Evolutionary conservation across 352 stramenopile genomes (phyloP), one percentile per base, ranked within the genome.

Genomic region (Phytophthora lateralis): DNA sequence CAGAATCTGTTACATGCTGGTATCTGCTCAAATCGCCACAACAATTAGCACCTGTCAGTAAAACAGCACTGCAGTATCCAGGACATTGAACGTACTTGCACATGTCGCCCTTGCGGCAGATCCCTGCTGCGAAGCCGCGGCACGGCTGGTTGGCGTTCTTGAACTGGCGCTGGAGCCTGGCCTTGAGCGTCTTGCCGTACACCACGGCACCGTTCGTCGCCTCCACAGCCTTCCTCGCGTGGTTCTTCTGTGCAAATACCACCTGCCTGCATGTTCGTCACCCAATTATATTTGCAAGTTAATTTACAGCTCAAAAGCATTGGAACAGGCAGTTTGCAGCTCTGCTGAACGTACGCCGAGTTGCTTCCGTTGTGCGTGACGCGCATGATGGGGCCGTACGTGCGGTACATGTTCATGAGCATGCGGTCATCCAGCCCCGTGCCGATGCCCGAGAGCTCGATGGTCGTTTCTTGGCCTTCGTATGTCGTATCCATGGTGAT

Each of bases 81-180:
- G 0, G 15, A 17, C n/a, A 27, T 12, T 49, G 7, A 37, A 79
- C 73, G 52, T 74, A 89, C 78, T 93, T 93, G 82, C 84, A 93
- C 49, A 70, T 20, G 54, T 88, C 80, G 26, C 82, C 82, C 43
- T 85, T 77, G 52, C 60, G 55, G 60, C 84, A 93, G 9, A 71
- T 80, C 47, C 84, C 84, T n/a, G 71, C 67, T 57, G 66, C 71
- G 60, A 90, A 92, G 6, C 70, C 55, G 5, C 78, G 76, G 54
- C 80, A 91, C 26, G 78, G 76, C 4, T 63, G 38, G 12, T 50
- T 71, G 6, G 74, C 64, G 37, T 84, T 79, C 14, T 30, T 49
- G 35, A 90, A 89, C 10, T 37, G 54, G 10, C 54, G 71, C 49
- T 85, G 71, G 12, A 89, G 52, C 17, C 43, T 47, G 4, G 82